Evolutionary conservation across 768 basidiomycete species (phyloP), one percentile per base, ranked within the genome.

Genomic region (Rhodotorula graminis): DNA sequence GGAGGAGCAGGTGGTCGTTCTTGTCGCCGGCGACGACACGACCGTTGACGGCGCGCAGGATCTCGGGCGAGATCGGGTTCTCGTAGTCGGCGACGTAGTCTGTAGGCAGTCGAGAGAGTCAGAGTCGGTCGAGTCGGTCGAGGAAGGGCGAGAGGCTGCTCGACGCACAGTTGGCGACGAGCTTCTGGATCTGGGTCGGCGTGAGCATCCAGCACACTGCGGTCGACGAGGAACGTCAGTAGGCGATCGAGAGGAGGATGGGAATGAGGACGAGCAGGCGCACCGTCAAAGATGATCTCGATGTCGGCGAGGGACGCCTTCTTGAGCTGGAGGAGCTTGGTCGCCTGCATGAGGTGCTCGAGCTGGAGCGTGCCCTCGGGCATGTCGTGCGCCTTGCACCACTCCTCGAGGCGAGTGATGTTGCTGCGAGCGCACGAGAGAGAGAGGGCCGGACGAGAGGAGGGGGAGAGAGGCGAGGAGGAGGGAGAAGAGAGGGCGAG

Each of bases 371-470:
- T 92, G 16, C 96, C 96, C 81, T 99, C 96, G 2, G 95, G 96
- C 93, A 99, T 97, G 80, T 96, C 93, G 79, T 98, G 96, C 37
- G 96, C 94, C 83, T 99, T 98, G 85, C 96, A 99, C 96, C 96
- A 98, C 82, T 97, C 94, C 79, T 94, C 92, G 78, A 94, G 90
- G 40, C 91, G 88, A 44, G 73, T 75, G 64, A 76, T 76, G 69
- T 76, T 76, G 75, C 74, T 75, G 67, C n/a, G 18, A 21, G 29
- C 11, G 21, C 9, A 58, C 53, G 71, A 65, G 4, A 14, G 61
- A 6, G 61, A 50, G 72, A 37, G 37, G 37, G n/a, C n/a, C n/a
- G n/a, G n/a, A n/a, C n/a, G n/a, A n/a, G n/a, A n/a, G n/a, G n/a
- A 58, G 71, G 67, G 4, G 19, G 61, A 6, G 61, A 50, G 72